Evolutionary conservation across 2,329 filamentous ascomycete genomes (phyloP), one percentile per base, ranked within the genome.

Genomic region (Phyllosticta paracitricarpa): DNA sequence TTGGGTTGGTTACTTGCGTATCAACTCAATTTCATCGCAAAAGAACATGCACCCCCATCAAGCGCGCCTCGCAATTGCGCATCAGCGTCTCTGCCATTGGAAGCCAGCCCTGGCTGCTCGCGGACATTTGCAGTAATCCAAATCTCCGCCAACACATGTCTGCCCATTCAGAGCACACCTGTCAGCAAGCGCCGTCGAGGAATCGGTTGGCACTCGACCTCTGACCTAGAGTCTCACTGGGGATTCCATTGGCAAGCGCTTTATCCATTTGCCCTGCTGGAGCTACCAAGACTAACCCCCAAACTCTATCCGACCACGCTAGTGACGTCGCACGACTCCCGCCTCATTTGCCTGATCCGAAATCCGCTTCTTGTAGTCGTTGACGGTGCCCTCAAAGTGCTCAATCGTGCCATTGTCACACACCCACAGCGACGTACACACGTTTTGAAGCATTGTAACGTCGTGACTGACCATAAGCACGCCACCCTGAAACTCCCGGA

Each of bases 391-490:
- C 64, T 89, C 86, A 77, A 99, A 99, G 78, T 97, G 92, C 82
- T 96, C 91, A 22, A 99, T 92, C 1, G 88, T 94, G 9, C 94
- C 94, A 63, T 88, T 81, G 73, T 99, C 94, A 71, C 94, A 99
- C 65, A 99, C 93, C 94, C 94, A 99, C 70, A 99, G 78, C 72
- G 87, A 94, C 57, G 82, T 94, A 76, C 94, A 99, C 48, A 99
- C 94, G 59, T 89, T 96, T 79, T 96, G 91, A 75, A 99, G 75
- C 91, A 99, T 97, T 0, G 94, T 97, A 59, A 99, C 94, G 73
- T 99, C 94, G 88, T 99, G 94, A 71, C 89, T 96, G 62, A 99
- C 94, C 91, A 99, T 97, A 69, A 99, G 79, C 61, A 99, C 92
- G 73, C 94, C 94, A 64, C 94, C 94, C 77, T 96, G 84, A 78